These are phyloP conservation scores for Rhinocladiella mackenziei DNA, from an alignment of 2,329 filamentous ascomycete species.

Conservation along the genomic window DNA sequence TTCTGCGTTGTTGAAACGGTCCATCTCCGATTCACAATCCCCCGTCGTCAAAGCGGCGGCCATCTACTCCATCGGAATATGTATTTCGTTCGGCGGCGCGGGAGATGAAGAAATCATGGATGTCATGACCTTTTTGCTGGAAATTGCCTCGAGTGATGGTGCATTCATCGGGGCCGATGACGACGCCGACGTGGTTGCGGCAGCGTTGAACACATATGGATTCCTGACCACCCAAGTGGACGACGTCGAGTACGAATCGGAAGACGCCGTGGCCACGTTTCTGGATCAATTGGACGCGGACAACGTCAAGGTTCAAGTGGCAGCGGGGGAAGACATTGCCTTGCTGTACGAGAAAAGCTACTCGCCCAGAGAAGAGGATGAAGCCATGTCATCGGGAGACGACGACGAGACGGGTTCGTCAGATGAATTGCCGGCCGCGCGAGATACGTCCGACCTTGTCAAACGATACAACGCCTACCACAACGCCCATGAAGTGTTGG, in stretches of 20 bases:
- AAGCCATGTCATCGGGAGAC: constrained; percentile 46
- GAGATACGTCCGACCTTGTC: constrained; percentile 39
- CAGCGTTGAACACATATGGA: constrained; percentile 73
- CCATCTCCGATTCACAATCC: constrained; percentile 64
- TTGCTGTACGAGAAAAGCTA: constrained; percentile 73
- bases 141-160: constrained; percentile 77
- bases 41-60: constrained; percentile 63
- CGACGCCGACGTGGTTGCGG: constrained; percentile 65
- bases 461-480: constrained; percentile 67
- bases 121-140: constrained; percentile 69
- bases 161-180: constrained; percentile 67
- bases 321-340: constrained; percentile 75
- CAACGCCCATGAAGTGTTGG: constrained; percentile 57
- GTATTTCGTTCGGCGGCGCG: constrained; percentile 71
- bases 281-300: constrained; percentile 78
- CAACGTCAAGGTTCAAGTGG: constrained; percentile 68
- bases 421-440: constrained; percentile 42
- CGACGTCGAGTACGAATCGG: constrained; percentile 67
- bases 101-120: constrained; percentile 64
- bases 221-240: constrained; percentile 74
- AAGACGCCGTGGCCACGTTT: constrained; percentile 72
- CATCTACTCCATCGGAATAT: constrained; percentile 69
- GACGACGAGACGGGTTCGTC: constrained; percentile 41
- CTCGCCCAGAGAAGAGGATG: constrained; percentile 55
- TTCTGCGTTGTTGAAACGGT: constrained; percentile 55